A percentile compares a stretch with the other conserved stretches of the same genome.
These are phyloP conservation scores for Starmerella ratchasimensis DNA, from an alignment of 805 yeast species.

Conservation along the genomic window DNA sequence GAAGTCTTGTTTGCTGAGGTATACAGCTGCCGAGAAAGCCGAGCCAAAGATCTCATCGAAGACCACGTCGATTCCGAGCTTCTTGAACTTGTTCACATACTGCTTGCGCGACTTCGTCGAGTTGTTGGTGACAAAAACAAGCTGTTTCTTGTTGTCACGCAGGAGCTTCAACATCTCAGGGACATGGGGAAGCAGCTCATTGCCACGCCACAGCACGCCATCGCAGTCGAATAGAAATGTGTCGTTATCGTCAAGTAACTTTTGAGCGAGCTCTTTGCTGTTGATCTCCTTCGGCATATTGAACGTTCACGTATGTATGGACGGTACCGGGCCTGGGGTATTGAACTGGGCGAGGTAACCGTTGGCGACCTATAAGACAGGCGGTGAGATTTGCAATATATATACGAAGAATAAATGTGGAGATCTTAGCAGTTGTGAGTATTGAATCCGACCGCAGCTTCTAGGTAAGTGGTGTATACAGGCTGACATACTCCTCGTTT, in stretches of 20 bases:
- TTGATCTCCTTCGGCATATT: slow-evolving; percentile 19
- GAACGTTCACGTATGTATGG: too few species aligned
- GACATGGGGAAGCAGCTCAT: slow-evolving; percentile 61
- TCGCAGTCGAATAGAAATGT: slow-evolving; percentile 93
- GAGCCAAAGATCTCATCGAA: slow-evolving; percentile 76
- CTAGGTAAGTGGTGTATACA: too few species aligned
- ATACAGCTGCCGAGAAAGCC: slow-evolving; percentile 82
- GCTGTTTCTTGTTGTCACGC: slow-evolving; percentile 42
- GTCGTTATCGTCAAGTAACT: slow-evolving; percentile 53
- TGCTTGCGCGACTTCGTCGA: slow-evolving; percentile 77
- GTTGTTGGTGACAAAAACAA: slow-evolving; percentile 88
- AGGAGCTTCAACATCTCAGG: slow-evolving; percentile 60
- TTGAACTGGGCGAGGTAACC: too few species aligned
- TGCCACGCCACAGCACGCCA: slow-evolving; percentile 92
- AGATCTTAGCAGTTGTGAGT: too few species aligned
- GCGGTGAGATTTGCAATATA: too few species aligned
- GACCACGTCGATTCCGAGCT: slow-evolving; percentile 36
- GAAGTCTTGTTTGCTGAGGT: slow-evolving; percentile 60
- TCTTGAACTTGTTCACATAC: slow-evolving; percentile 61
- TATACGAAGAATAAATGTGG: too few species aligned
- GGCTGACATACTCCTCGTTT: too few species aligned
- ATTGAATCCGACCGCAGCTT: too few species aligned
- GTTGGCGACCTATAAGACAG: too few species aligned
- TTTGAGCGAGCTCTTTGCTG: slow-evolving; percentile 23
- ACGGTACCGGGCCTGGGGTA: too few species aligned